Evolutionary conservation across 805 yeast genomes (phyloP).

Genomic region (Spathaspora girioi): DNA sequence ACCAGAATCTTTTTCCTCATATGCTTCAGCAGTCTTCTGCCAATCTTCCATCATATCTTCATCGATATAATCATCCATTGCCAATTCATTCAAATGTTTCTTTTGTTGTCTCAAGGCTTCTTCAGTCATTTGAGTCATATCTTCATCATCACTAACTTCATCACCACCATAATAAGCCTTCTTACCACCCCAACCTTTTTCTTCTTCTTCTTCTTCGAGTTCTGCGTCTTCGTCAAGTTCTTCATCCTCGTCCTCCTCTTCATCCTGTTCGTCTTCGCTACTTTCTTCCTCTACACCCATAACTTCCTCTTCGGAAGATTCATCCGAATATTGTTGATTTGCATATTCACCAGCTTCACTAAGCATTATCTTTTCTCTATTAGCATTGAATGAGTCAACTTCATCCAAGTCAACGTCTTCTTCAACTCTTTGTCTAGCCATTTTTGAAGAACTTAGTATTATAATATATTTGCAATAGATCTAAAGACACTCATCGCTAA

Average conservation of each 20-base stretch:
- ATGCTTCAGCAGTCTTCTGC: slow-evolving; percentile 52
- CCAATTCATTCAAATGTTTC: slow-evolving; percentile 63
- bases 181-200: slow-evolving; percentile 44
- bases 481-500: slow-evolving; percentile 14
- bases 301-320: slow-evolving; percentile 50
- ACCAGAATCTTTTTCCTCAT: slow-evolving; percentile 23
- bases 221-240: slow-evolving; percentile 36
- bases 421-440: slow-evolving; percentile 17
- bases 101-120: slow-evolving; percentile 89
- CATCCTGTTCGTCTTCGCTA: slow-evolving; percentile 48
- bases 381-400: slow-evolving; percentile 64
- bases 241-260: slow-evolving; percentile 43
- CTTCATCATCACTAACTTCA: slow-evolving; percentile 68
- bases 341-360: slow-evolving; percentile 52
- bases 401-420: slow-evolving; percentile 51
- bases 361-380: slow-evolving; percentile 52
- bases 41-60: slow-evolving; percentile 81
- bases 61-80: slow-evolving; percentile 58
- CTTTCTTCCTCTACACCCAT: slow-evolving; percentile 31
- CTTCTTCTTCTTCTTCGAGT: slow-evolving; percentile 19
- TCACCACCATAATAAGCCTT: slow-evolving; percentile 59
- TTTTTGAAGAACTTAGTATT: slow-evolving; percentile 4
- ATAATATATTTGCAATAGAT: background rate
- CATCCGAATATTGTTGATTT: slow-evolving; percentile 20
- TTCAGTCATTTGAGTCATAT: slow-evolving; percentile 72